These are phyloP conservation scores for Boletellus ananas DNA, from an alignment of 768 basidiomycete genomes.

Conservation along the genomic window DNA sequence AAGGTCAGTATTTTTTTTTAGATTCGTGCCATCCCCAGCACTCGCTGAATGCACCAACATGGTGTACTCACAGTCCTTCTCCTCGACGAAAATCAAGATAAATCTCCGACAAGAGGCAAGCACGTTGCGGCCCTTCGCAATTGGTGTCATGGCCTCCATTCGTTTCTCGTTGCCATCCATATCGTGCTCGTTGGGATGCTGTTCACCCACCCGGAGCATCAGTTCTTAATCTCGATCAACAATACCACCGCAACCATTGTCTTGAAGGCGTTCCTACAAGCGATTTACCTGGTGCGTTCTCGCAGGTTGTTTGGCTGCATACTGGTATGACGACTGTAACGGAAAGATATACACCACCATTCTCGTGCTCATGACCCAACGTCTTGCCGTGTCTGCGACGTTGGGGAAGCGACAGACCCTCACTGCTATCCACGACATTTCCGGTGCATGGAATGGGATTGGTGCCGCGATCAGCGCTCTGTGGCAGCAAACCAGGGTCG, in stretches of 20 bases:
- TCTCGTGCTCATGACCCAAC: constrained; percentile 14
- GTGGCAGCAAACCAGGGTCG: constrained; percentile 20
- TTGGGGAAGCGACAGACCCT: constrained; percentile 11
- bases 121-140: background rate
- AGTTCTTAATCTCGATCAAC: background rate
- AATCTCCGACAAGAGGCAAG: background rate
- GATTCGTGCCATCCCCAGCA: too few species aligned
- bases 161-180: background rate
- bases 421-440: constrained; percentile 18
- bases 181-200: background rate
- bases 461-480: constrained; percentile 15
- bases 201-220: constrained; percentile 4
- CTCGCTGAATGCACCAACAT: too few species aligned
- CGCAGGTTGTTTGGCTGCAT: too few species aligned
- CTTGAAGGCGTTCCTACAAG: background rate
- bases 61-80: background rate
- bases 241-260: background rate
- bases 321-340: background rate
- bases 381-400: constrained; percentile 6
- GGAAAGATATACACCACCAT: constrained; percentile 15
- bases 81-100: background rate
- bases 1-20: too few species aligned
- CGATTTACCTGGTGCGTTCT: constrained; percentile 2
- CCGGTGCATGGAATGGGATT: constrained; percentile 20
- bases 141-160: background rate